Conservation (phyloP, 441 rosid species). For the Erodium moschatum region DNA sequence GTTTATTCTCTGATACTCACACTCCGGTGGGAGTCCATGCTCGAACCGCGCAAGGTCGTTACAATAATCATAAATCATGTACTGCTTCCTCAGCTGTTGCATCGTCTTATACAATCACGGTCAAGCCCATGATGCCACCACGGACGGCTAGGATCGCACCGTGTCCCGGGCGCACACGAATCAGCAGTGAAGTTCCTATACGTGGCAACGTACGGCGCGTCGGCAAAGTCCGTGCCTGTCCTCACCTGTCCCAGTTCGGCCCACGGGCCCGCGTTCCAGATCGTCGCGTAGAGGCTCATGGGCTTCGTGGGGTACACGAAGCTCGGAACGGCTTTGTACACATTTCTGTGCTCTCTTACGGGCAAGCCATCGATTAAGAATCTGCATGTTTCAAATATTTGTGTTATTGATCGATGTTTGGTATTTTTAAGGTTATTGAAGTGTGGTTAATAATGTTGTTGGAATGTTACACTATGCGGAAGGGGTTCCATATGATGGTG, state of each 20-base stretch:
- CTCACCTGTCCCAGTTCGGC: conserved; percentile 3
- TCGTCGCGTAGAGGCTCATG: conserved; percentile 8
- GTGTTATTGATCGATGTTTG: background rate
- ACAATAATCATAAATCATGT: conserved; percentile 9
- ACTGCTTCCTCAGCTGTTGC: background rate
- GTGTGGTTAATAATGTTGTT: background rate
- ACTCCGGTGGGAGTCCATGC: background rate
- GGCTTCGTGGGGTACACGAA: conserved; percentile 8
- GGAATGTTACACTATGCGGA: conserved; percentile 1
- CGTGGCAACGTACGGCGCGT: conserved; percentile 1
- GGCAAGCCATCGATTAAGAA: conserved; percentile 2
- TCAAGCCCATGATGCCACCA: conserved; percentile 8
- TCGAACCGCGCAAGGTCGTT: background rate
- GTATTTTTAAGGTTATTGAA: background rate
- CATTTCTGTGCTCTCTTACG: conserved; percentile 8
- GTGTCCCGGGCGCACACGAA: background rate
- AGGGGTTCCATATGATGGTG: conserved; percentile 7
- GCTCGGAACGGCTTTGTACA: background rate
- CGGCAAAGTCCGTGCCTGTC: conserved; percentile 3
- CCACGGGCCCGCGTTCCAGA: conserved; percentile 8
- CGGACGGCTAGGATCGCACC: background rate
- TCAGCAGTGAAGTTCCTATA: conserved; percentile 8
- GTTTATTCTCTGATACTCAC: background rate
- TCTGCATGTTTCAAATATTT: too few species aligned
- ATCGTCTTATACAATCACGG: background rate